Conservation (phyloP, 257 asterid species). For the Prunella vulgaris region DNA sequence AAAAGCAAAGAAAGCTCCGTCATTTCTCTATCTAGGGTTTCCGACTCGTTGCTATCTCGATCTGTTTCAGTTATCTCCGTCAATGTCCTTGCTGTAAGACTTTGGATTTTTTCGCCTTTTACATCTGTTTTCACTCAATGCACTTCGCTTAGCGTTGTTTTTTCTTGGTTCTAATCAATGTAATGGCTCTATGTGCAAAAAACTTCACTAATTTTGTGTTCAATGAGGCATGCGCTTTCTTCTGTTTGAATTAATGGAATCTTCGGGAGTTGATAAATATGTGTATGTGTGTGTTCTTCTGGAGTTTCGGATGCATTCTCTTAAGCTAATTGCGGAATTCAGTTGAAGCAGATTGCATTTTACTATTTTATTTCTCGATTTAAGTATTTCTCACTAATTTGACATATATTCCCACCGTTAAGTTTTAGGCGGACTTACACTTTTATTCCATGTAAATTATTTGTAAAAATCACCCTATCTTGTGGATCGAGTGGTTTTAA, state of each 20-base stretch:
- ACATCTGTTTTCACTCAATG: not conserved
- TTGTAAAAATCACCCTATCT: not conserved
- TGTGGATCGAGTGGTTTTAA: constrained; percentile 7
- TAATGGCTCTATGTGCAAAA: constrained; percentile 22
- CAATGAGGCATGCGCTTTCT: not conserved
- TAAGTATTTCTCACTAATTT: not conserved
- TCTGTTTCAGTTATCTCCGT: constrained; percentile 25
- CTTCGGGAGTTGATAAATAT: not conserved
- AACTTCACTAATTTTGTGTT: constrained; percentile 14
- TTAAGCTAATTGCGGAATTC: constrained; percentile 3
- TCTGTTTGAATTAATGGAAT: not conserved
- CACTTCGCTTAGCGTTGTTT: not conserved
- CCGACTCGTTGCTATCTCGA: constrained; percentile 19
- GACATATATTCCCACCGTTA: not conserved
- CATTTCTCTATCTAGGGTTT: constrained; percentile 37
- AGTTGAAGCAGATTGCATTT: constrained; percentile 2
- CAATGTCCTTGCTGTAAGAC: constrained; percentile 36
- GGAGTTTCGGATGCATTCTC: constrained; percentile 5
- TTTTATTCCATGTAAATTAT: not conserved
- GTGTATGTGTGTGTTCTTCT: not conserved
- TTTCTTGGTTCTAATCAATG: constrained; percentile 21
- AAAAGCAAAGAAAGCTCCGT: not conserved
- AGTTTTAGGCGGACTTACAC: not conserved
- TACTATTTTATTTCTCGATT: constrained; percentile 1
- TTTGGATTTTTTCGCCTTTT: not conserved